phyloP scores from a whole-genome alignment of 1,284 basidiomycete genomes.

The Ganoderma sp. region DNA sequence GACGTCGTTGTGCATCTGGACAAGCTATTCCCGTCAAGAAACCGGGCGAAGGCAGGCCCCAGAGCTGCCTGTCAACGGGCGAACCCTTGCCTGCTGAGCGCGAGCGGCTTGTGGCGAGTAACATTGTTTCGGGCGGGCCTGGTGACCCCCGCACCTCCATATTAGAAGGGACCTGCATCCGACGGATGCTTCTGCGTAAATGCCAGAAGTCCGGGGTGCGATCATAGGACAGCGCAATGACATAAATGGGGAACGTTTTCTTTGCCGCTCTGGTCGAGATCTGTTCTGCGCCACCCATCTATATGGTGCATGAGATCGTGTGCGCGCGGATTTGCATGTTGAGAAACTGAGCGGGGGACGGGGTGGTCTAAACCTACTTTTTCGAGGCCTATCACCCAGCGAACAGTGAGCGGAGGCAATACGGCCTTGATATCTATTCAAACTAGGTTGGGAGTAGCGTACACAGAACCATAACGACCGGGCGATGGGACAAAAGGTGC shows the following conservation, averaged over 20 bases:
- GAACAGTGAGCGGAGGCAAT: neutral
- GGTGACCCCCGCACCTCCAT: constrained; percentile 26
- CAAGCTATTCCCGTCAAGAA: neutral
- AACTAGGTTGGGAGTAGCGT: constrained; percentile 14
- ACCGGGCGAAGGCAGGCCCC: neutral
- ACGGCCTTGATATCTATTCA: neutral
- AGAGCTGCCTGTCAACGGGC: neutral
- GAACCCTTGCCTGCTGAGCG: neutral
- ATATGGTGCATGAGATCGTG: neutral
- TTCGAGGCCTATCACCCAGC: neutral
- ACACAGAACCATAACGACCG: constrained; percentile 8
- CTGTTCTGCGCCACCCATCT: neutral
- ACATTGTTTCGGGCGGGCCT: constrained; percentile 21
- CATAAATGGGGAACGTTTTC: constrained; percentile 25
- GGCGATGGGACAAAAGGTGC: neutral
- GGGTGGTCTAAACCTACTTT: constrained; percentile 2
- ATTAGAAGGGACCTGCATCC: constrained; percentile 13
- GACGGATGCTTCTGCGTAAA: constrained; percentile 12
- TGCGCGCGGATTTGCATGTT: constrained; percentile 3
- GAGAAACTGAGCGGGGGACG: neutral
- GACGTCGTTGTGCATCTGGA: constrained; percentile 18
- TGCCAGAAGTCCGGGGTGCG: constrained; percentile 24
- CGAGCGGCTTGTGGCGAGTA: constrained; percentile 14
- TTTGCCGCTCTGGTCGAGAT: constrained; percentile 13
- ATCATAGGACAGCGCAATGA: constrained; percentile 31